Evolutionary conservation across 1,284 basidiomycete genomes (phyloP), one percentile per base, ranked within the genome.

Genomic region (Ustilago loliicola): DNA sequence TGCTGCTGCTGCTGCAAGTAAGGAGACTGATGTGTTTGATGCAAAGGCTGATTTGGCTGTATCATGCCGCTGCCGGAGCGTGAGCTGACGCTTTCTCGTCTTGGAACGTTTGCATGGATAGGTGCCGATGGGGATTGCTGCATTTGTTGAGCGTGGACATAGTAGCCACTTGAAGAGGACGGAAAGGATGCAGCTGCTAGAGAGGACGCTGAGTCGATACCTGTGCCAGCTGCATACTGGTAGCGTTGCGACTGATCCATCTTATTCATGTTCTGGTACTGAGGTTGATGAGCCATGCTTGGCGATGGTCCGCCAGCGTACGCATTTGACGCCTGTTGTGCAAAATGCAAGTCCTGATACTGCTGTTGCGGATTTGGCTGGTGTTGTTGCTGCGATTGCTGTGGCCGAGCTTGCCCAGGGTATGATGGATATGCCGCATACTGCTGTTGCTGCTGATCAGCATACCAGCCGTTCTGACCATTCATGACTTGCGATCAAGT

Each of bases 401-500:
- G 69, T 11, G 40, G 60, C 21, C 40, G 64, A 17, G 61, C 45
- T 10, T 60, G 63, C 17, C 27, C 40, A 7, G 30, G 17, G 32
- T 66, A 54, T 21, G 60, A 23, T 29, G 56, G 29, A 34, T 61
- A 56, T 8, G 29, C 21, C 29, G 17, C 19, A 32, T 34, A 34
- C n/a, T 53, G 52, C 52, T 53, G 60, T 19, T 60, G 45, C 10
- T 67, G 61, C 29, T 64, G 71, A 21, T 51, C 53, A 40, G 52
- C 36, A 30, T 67, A 67, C 71, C 71, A 67, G 58, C 61, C 61
- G 48, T 63, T 50, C 27, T 72, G 71, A 11, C 65, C 71, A 42
- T 67, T 53, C 71, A 72, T 72, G 36, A 2, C 40, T 29, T 17
- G 13, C 19, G 27, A 55, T 13, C 57, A 11, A 36, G 19, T 27